phyloP scores from a whole-genome alignment of 257 asterid genomes.

The Avicennia marina region DNA sequence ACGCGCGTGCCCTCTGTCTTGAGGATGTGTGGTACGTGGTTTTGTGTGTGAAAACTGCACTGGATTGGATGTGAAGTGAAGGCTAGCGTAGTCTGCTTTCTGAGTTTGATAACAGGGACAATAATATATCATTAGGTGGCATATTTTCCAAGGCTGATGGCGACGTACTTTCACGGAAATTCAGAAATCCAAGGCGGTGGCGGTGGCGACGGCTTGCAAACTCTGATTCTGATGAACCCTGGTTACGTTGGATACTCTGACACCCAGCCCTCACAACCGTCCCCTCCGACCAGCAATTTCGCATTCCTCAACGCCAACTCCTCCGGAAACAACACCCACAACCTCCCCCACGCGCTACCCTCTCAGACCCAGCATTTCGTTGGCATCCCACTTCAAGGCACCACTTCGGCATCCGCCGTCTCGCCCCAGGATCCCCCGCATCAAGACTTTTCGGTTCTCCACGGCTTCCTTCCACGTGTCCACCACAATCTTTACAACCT shows the following conservation, averaged over 20 bases:
- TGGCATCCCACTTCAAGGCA: constrained; percentile 58
- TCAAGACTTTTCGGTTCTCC: constrained; percentile 46
- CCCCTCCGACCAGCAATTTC: constrained; percentile 34
- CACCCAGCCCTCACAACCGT: constrained; percentile 31
- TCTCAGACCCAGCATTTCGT: constrained; percentile 57
- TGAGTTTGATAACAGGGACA: too few species aligned
- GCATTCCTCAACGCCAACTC: constrained; percentile 61
- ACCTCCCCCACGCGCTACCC: constrained; percentile 61
- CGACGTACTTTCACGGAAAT: constrained; percentile 79
- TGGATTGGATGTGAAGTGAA: too few species aligned
- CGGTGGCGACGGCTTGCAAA: constrained; percentile 76
- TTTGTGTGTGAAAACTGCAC: too few species aligned
- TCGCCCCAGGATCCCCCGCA: constrained; percentile 32
- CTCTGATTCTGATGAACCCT: constrained; percentile 90
- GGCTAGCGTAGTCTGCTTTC: too few species aligned
- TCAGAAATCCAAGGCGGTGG: constrained; percentile 73
- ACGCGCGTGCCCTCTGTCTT: too few species aligned
- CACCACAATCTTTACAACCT: constrained; percentile 58
- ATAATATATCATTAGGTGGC: too few species aligned
- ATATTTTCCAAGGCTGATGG: constrained; percentile 40
- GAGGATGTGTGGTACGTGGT: too few species aligned
- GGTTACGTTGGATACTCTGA: constrained; percentile 81
- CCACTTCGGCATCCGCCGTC: constrained; percentile 19
- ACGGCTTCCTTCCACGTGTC: constrained; percentile 62
- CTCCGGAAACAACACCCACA: constrained; percentile 26